These are phyloP conservation scores for Volvariella volvacea DNA, from an alignment of 1,284 basidiomycete species.

Conservation along the genomic window DNA sequence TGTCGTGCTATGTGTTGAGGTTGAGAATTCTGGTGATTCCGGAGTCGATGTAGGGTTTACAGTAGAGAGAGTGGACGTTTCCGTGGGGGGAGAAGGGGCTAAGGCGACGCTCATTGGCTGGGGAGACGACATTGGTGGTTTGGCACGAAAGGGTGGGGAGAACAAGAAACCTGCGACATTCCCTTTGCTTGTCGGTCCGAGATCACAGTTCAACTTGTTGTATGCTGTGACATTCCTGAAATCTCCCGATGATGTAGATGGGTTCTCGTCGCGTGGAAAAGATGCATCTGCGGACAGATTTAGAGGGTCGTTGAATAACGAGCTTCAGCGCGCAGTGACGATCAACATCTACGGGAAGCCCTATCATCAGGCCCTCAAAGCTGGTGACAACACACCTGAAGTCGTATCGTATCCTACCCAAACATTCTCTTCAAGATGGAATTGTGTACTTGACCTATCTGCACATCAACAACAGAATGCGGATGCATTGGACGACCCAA, in stretches of 20 bases:
- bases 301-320: conserved; percentile 19
- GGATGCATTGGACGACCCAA: conserved; percentile 16
- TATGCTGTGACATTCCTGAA: conserved; percentile 76
- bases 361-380: conserved; percentile 21
- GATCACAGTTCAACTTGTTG: conserved; percentile 81
- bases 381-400: conserved; percentile 9
- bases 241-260: conserved; percentile 55
- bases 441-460: conserved; percentile 77
- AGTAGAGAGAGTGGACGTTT: conserved; percentile 67
- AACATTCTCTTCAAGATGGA: conserved; percentile 80
- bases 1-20: conserved; percentile 79
- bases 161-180: conserved; percentile 44
- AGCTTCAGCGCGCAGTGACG: conserved; percentile 67
- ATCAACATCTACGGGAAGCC: conserved; percentile 76
- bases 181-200: conserved; percentile 59
- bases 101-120: conserved; percentile 65
- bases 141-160: conserved; percentile 25
- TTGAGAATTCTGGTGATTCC: conserved; percentile 68
- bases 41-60: conserved; percentile 56
- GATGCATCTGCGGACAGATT: neutral
- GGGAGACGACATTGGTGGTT: conserved; percentile 39
- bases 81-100: conserved; percentile 70
- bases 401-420: conserved; percentile 51
- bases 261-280: conserved; percentile 28
- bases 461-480: conserved; percentile 27